These are phyloP conservation scores for Leccinum subtestaceum DNA, from an alignment of 768 basidiomycete genomes.

Conservation along the genomic window DNA sequence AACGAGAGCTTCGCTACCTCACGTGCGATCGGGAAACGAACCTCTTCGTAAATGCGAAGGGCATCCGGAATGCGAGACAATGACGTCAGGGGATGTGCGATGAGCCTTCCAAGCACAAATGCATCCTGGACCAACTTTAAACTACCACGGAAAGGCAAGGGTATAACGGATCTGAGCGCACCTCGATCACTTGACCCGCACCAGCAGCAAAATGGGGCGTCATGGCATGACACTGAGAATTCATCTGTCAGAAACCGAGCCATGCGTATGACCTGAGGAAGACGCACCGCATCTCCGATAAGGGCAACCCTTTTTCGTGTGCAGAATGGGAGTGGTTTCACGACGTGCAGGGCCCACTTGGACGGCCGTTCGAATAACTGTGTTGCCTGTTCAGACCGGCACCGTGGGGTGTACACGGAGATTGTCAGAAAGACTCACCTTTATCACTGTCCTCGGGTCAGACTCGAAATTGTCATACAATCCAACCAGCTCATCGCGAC, in stretches of 20 bases:
- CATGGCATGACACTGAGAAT: constrained; percentile 23
- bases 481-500: constrained; percentile 32
- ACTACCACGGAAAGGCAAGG: not conserved
- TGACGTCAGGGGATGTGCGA: constrained; percentile 20
- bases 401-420: not conserved
- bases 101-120: constrained; percentile 22
- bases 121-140: constrained; percentile 11
- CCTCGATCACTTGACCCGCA: constrained; percentile 29
- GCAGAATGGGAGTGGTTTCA: constrained; percentile 38
- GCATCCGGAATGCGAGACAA: not conserved
- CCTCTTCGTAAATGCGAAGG: constrained; percentile 12
- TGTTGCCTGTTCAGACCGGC: not conserved
- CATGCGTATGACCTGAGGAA: not conserved
- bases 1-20: constrained; percentile 15
- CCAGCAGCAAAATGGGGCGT: constrained; percentile 23
- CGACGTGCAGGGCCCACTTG: constrained; percentile 44
- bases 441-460: constrained; percentile 28
- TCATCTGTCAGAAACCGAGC: not conserved
- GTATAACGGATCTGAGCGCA: not conserved
- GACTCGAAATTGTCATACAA: constrained; percentile 37
- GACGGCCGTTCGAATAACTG: constrained; percentile 37
- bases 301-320: constrained; percentile 37
- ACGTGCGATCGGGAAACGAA: constrained; percentile 14
- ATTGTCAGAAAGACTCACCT: constrained; percentile 16
- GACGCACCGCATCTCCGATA: constrained; percentile 40